Conservation (phyloP, 2,329 filamentous ascomycete genomes). For the Simplicillium sp. region DNA sequence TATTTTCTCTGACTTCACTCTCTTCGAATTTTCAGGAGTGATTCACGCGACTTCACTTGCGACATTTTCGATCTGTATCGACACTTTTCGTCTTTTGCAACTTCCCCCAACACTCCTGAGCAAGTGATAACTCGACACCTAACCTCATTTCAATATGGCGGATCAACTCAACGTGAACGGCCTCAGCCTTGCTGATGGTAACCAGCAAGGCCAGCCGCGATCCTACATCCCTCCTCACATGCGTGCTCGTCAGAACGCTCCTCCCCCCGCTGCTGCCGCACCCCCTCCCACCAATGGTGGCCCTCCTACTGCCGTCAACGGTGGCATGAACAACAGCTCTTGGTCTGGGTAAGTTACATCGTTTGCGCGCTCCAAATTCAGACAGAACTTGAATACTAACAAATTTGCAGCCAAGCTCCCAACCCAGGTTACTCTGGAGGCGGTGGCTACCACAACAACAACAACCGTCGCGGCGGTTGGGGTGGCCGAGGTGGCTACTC, state of each 20-base stretch:
- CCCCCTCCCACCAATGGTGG: conserved; percentile 30
- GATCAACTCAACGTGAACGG: conserved; percentile 77
- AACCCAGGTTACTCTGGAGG: conserved; percentile 17
- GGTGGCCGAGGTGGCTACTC: conserved; percentile 25
- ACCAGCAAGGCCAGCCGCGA: conserved; percentile 30
- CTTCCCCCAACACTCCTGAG: conserved; percentile 10
- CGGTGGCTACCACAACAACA: conserved; percentile 19
- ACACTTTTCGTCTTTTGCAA: conserved; percentile 9
- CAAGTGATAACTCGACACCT: conserved; percentile 11
- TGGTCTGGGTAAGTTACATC: conserved; percentile 39
- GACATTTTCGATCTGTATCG: neutral
- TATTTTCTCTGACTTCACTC: neutral
- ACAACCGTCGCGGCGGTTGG: conserved; percentile 22
- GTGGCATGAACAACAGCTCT: conserved; percentile 39
- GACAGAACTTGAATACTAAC: conserved; percentile 10
- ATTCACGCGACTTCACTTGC: neutral
- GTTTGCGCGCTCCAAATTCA: neutral
- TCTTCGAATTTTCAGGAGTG: neutral
- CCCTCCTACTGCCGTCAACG: conserved; percentile 11
- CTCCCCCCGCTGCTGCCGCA: conserved; percentile 10
- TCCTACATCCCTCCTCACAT: conserved; percentile 84
- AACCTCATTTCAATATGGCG: conserved; percentile 53
- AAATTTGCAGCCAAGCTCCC: conserved; percentile 6
- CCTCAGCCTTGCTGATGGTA: conserved; percentile 49
- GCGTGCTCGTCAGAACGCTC: conserved; percentile 44